Evolutionary conservation across 495 filamentous ascomycete species (phyloP).

Genomic region (Baudoinia panamericana): DNA sequence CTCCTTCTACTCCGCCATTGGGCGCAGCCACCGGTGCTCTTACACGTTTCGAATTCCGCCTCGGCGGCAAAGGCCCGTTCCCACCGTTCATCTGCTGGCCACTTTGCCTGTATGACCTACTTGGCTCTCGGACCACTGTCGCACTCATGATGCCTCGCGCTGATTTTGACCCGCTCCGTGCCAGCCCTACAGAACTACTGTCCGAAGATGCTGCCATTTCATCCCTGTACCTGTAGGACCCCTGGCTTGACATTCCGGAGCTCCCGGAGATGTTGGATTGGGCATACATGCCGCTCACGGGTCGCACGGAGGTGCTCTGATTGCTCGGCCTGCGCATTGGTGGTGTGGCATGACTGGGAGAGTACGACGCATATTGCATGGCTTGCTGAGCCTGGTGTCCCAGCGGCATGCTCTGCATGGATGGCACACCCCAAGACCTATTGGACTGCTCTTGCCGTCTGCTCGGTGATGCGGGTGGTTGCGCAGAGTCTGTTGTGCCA

Average conservation of each 20-base stretch:
- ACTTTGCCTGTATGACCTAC: constrained; percentile 46
- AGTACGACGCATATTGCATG: constrained; percentile 37
- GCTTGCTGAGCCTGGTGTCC: constrained; percentile 27
- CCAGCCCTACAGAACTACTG: constrained; percentile 6
- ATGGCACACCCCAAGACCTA: no score
- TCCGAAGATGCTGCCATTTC: constrained; percentile 21
- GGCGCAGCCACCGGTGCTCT: constrained; percentile 51
- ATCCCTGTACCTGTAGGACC: constrained; percentile 30
- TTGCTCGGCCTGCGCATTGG: constrained; percentile 1
- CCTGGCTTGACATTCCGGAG: constrained; percentile 22
- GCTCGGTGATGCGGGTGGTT: constrained; percentile 3
- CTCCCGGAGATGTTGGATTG: constrained; percentile 29
- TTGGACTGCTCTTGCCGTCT: constrained; percentile 9
- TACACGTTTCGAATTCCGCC: constrained; percentile 53
- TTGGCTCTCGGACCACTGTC: constrained; percentile 29
- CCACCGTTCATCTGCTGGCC: constrained; percentile 36
- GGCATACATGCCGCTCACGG: constrained; percentile 26
- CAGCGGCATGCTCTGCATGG: constrained; percentile 28
- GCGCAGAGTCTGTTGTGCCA: neutral
- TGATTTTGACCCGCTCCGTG: constrained; percentile 13
- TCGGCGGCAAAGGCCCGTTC: constrained; percentile 43
- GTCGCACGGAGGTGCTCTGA: constrained; percentile 3
- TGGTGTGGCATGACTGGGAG: constrained; percentile 5
- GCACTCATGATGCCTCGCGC: constrained; percentile 29
- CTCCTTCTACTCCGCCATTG: constrained; percentile 30